phyloP scores from a whole-genome alignment of 2,329 filamentous ascomycete genomes.

The Colletotrichum tropicicola region DNA sequence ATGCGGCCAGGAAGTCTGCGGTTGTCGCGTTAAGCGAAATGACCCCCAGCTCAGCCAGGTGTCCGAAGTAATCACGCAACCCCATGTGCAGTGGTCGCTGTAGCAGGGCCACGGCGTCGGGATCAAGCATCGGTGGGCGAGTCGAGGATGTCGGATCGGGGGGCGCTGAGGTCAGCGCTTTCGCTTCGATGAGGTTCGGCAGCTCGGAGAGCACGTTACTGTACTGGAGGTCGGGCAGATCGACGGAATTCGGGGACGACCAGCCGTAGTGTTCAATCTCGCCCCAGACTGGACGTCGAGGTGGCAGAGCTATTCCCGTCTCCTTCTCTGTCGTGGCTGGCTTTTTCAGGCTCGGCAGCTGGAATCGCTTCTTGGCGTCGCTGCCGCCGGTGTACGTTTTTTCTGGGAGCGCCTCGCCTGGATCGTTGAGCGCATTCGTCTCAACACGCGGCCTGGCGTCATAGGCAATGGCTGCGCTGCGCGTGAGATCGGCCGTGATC shows the following conservation, averaged over 20 bases:
- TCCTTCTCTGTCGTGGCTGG: constrained; percentile 47
- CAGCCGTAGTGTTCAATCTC: constrained; percentile 88
- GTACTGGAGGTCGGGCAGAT: constrained; percentile 86
- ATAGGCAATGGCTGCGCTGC: constrained; percentile 84
- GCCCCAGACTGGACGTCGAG: constrained; percentile 74
- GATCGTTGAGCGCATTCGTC: constrained; percentile 31
- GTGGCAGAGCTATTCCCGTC: constrained; percentile 57
- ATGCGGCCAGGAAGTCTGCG: constrained; percentile 75
- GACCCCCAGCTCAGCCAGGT: constrained; percentile 75
- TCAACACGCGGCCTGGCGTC: constrained; percentile 75
- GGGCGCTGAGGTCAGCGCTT: constrained; percentile 86
- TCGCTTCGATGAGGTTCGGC: constrained; percentile 89
- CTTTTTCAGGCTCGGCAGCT: constrained; percentile 42
- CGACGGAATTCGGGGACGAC: constrained; percentile 80
- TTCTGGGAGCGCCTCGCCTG: constrained; percentile 16
- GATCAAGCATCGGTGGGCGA: constrained; percentile 63
- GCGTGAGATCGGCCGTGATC: constrained; percentile 75
- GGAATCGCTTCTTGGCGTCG: constrained; percentile 31
- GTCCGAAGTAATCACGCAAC: constrained; percentile 80
- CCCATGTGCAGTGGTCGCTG: constrained; percentile 77
- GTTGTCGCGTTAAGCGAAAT: constrained; percentile 54
- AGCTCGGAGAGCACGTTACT: constrained; percentile 83
- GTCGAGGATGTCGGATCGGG: constrained; percentile 51
- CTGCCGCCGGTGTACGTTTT: constrained; percentile 30
- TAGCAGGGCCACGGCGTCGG: constrained; percentile 74